These are phyloP conservation scores for Amanita exitialis DNA, from an alignment of 768 basidiomycete species.

Conservation along the genomic window DNA sequence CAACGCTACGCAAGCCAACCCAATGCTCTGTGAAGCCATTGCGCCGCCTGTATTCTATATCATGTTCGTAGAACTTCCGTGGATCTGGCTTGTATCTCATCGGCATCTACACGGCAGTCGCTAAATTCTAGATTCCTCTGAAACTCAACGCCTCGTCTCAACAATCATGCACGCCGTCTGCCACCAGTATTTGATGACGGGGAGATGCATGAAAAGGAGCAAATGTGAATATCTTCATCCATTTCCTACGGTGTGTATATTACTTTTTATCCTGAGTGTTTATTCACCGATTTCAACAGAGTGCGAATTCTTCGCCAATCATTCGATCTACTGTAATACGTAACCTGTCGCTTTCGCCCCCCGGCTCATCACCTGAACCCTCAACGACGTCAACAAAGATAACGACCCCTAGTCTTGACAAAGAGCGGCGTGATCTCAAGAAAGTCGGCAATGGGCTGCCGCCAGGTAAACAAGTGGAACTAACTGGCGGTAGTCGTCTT, in stretches of 20 bases:
- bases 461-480: not conserved
- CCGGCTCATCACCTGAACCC: not conserved
- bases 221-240: not conserved
- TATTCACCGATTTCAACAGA: not conserved
- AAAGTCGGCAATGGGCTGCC: not conserved
- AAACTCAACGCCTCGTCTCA: not conserved
- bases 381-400: not conserved
- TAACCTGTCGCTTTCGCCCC: not conserved
- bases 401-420: not conserved
- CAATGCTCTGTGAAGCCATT: not conserved
- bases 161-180: not conserved
- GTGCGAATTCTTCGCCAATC: not conserved
- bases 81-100: not conserved
- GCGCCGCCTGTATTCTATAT: not conserved
- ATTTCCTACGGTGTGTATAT: not conserved
- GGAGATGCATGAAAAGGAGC: not conserved
- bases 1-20: not conserved
- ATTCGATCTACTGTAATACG: not conserved
- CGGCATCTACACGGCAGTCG: not conserved
- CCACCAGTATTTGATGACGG: not conserved
- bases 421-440: too few species aligned
- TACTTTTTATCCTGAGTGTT: not conserved
- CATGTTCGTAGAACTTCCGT: not conserved
- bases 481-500: not conserved
- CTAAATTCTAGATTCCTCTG: not conserved